These are phyloP conservation scores for Cladophialophora immunda DNA, from an alignment of 2,329 filamentous ascomycete genomes.

Conservation along the genomic window DNA sequence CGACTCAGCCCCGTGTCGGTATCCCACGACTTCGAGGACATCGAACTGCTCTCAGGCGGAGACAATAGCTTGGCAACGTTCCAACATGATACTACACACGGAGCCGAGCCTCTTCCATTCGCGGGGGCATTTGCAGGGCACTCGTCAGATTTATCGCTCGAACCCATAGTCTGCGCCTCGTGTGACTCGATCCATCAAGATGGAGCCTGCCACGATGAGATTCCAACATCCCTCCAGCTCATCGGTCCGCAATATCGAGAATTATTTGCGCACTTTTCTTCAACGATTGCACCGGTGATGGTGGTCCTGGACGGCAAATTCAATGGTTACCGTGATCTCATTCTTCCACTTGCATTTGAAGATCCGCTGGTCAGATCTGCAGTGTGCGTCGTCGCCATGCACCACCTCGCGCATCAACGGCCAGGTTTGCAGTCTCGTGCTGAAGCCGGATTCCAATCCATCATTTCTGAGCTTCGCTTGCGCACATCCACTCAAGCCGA, in stretches of 20 bases:
- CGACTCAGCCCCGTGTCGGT: neutral
- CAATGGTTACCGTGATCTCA: slow-evolving; percentile 45
- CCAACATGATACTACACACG: neutral
- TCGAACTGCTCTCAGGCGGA: neutral
- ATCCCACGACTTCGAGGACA: neutral
- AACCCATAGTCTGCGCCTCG: neutral
- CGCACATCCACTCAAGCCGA: slow-evolving; percentile 6
- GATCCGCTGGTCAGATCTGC: slow-evolving; percentile 41
- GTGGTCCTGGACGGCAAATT: slow-evolving; percentile 43
- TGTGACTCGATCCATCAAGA: neutral
- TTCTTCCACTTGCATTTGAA: slow-evolving; percentile 43
- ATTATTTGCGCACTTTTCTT: slow-evolving; percentile 35
- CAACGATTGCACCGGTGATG: slow-evolving; percentile 44
- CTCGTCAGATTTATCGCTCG: neutral
- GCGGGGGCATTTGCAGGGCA: neutral
- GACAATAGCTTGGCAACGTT: neutral
- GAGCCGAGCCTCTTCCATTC: neutral
- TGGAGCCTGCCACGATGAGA: neutral
- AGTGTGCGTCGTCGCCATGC: slow-evolving; percentile 40
- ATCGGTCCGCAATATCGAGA: slow-evolving; percentile 7
- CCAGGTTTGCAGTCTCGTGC: slow-evolving; percentile 29
- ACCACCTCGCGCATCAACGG: slow-evolving; percentile 38
- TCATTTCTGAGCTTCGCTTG: slow-evolving; percentile 16
- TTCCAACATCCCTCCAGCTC: slow-evolving; percentile 13
- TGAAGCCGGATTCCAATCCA: slow-evolving; percentile 28